Evolutionary conservation across 345 rosid species (phyloP).

Genomic region (Euclidium syriacum): DNA sequence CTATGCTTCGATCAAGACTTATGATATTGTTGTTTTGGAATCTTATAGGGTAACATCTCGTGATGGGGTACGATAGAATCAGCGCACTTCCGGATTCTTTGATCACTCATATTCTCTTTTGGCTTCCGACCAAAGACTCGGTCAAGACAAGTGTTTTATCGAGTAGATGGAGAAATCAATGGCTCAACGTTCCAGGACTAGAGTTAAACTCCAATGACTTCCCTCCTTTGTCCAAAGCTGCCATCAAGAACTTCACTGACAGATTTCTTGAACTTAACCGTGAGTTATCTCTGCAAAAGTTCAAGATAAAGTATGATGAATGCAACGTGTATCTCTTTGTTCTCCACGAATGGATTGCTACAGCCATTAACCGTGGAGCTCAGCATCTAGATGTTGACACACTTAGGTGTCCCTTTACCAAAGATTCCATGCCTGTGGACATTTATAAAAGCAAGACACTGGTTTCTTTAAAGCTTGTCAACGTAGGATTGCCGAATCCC

Average conservation of each 20-base stretch:
- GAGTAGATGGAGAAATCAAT: not conserved
- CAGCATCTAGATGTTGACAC: not conserved
- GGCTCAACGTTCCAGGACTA: not conserved
- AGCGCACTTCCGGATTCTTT: not conserved
- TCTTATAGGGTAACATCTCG: too few relatives aligned
- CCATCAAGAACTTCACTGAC: not conserved
- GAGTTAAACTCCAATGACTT: not conserved
- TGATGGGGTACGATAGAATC: constrained; percentile 2
- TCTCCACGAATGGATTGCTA: not conserved
- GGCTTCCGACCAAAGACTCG: not conserved
- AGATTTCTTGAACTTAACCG: not conserved
- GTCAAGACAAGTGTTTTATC: not conserved
- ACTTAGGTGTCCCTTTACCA: not conserved
- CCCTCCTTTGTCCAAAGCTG: too few relatives aligned
- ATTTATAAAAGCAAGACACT: constrained; percentile 7
- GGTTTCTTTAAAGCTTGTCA: constrained; percentile 1
- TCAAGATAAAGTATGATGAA: not conserved
- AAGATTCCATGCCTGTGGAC: not conserved
- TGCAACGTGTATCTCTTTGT: not conserved
- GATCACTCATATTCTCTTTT: not conserved
- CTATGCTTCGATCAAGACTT: too few relatives aligned
- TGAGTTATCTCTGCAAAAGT: not conserved
- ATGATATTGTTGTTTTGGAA: too few relatives aligned
- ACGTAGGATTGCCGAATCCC: not conserved
- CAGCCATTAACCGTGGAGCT: not conserved